phyloP scores from a whole-genome alignment of 805 yeast genomes.

The Tetrapisispora arboricola region DNA sequence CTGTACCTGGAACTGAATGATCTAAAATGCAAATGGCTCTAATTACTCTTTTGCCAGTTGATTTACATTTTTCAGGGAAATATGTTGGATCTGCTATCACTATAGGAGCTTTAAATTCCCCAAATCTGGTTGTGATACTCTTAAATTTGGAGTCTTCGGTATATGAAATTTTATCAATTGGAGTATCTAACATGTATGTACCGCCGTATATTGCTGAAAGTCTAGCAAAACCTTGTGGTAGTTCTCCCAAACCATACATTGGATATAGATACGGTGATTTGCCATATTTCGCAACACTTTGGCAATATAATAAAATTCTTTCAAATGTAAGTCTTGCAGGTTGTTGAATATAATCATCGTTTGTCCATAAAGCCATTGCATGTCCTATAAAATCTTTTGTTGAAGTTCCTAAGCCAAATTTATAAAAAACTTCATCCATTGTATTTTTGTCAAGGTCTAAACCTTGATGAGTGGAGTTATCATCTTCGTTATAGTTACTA shows the following conservation, averaged over 20 bases:
- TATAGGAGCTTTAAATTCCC: slow-evolving; percentile 81
- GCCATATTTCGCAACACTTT: slow-evolving; percentile 89
- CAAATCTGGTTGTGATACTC: slow-evolving; percentile 88
- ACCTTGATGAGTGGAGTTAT: slow-evolving; percentile 71
- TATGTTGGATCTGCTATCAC: slow-evolving; percentile 97
- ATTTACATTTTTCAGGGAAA: slow-evolving; percentile 54
- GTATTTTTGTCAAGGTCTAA: slow-evolving; percentile 77
- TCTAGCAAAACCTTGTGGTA: slow-evolving; percentile 98
- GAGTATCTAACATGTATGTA: slow-evolving; percentile 95
- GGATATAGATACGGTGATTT: slow-evolving; percentile 96
- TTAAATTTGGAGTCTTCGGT: slow-evolving; percentile 60
- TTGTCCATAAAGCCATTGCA: slow-evolving; percentile 95
- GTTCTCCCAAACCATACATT: slow-evolving; percentile 89
- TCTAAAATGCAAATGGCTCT: slow-evolving; percentile 68
- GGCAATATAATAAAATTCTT: slow-evolving; percentile 73
- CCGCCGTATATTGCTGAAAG: slow-evolving; percentile 97
- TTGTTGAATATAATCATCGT: slow-evolving; percentile 76
- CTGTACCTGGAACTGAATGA: slow-evolving; percentile 78
- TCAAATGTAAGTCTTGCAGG: slow-evolving; percentile 91
- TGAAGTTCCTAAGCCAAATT: slow-evolving; percentile 85
- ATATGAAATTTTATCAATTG: slow-evolving; percentile 79
- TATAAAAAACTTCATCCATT: slow-evolving; percentile 81
- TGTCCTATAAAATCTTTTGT: slow-evolving; percentile 96
- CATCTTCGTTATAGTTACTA: slow-evolving; percentile 70
- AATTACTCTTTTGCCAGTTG: slow-evolving; percentile 30